phyloP scores from a whole-genome alignment of 2,329 filamentous ascomycete genomes.

The Stagonosporopsis cucurbitacearum region DNA sequence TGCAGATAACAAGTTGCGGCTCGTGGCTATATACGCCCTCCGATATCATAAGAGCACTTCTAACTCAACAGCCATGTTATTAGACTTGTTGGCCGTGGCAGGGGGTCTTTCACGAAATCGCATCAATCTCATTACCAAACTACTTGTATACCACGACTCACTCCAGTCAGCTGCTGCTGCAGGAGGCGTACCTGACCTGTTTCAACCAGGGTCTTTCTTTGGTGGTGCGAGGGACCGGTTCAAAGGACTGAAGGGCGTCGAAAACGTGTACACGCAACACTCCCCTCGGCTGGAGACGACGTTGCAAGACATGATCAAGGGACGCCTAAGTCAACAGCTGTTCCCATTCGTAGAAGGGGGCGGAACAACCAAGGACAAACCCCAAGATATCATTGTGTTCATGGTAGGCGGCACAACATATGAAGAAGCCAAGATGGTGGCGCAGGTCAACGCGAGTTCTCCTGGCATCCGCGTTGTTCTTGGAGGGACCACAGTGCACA shows the following conservation, averaged over 20 bases:
- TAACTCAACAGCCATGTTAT: constrained; percentile 81
- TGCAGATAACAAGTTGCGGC: constrained; percentile 80
- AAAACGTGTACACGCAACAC: constrained; percentile 99
- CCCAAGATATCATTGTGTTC: constrained; percentile 94
- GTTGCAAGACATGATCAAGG: constrained; percentile 91
- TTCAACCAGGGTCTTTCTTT: constrained; percentile 87
- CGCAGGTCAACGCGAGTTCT: constrained; percentile 89
- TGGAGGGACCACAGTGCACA: constrained; percentile 87
- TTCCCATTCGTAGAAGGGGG: constrained; percentile 94
- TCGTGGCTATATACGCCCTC: constrained; percentile 93
- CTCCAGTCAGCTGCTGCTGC: constrained; percentile 75
- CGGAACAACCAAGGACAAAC: constrained; percentile 87
- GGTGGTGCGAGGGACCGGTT: constrained; percentile 85
- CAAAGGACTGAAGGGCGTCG: constrained; percentile 94
- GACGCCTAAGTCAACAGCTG: constrained; percentile 80
- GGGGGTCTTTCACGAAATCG: constrained; percentile 79
- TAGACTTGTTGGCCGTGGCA: constrained; percentile 83
- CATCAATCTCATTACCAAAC: constrained; percentile 79
- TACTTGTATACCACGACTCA: constrained; percentile 85
- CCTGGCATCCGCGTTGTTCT: constrained; percentile 89
- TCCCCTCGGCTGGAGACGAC: constrained; percentile 86
- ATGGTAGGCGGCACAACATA: constrained; percentile 94
- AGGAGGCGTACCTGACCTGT: constrained; percentile 88
- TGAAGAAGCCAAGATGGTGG: constrained; percentile 94
- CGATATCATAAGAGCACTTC: constrained; percentile 88